Percentiles rank a stretch among this genome's conserved stretches.
phyloP scores from a whole-genome alignment of 768 basidiomycete species.

The Scleroderma bovista region DNA sequence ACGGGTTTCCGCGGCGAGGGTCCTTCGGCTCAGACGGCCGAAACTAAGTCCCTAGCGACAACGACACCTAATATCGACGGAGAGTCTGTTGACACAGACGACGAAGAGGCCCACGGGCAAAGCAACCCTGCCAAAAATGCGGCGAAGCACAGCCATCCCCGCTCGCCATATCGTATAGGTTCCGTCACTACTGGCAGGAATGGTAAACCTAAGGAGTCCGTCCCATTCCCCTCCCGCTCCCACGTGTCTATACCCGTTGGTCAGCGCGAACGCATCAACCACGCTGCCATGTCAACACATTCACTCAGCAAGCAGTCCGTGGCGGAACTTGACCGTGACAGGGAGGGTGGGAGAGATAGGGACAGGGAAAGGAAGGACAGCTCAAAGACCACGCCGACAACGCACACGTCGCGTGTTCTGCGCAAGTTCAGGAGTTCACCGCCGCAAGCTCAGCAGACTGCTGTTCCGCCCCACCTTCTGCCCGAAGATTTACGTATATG shows the following conservation, averaged over 20 bases:
- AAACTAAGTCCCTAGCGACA: constrained; percentile 44
- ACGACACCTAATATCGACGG: constrained; percentile 61
- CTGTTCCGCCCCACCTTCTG: constrained; percentile 69
- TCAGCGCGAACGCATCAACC: constrained; percentile 41
- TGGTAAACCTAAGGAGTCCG: constrained; percentile 38
- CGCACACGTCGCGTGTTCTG: constrained; percentile 45
- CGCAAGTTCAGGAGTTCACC: constrained; percentile 67
- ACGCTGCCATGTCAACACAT: constrained; percentile 57
- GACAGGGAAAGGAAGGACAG: constrained; percentile 46
- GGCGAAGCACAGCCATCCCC: constrained; percentile 62
- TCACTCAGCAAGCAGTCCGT: constrained; percentile 70
- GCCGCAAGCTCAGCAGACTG: constrained; percentile 42
- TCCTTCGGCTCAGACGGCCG: constrained; percentile 33
- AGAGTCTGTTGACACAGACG: constrained; percentile 71
- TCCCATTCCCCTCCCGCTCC: constrained; percentile 77
- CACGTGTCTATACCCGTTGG: constrained; percentile 73
- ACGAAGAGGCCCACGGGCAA: constrained; percentile 35
- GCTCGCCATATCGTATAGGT: constrained; percentile 66
- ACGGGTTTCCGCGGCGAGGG: constrained; percentile 43
- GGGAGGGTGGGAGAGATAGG: constrained; percentile 29
- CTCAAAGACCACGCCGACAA: constrained; percentile 29
- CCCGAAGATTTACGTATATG: constrained; percentile 86
- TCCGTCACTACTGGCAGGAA: constrained; percentile 36
- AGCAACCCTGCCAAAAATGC: constrained; percentile 18
- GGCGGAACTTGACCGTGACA: constrained; percentile 39